Conservation (phyloP, 768 basidiomycete genomes). For the Ramaria sp. region DNA sequence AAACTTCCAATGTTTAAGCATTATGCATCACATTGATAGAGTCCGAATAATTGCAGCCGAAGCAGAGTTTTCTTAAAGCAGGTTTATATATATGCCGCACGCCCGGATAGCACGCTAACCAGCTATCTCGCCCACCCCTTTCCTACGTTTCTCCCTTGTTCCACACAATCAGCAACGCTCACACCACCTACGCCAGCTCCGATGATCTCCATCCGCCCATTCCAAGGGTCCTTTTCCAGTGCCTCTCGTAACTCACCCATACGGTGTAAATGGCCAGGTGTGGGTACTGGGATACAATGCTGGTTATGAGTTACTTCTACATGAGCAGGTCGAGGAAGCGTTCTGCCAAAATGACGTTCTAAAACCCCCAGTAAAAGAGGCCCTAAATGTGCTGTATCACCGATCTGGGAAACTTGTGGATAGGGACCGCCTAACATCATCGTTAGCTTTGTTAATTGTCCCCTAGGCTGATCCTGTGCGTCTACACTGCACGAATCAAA, state of each 20-base stretch:
- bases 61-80: too few species aligned
- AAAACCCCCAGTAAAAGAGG: slow-evolving; percentile 13
- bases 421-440: slow-evolving; percentile 88
- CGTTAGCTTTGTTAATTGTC: slow-evolving; percentile 62
- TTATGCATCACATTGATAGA: too few species aligned
- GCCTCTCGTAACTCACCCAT: slow-evolving; percentile 47
- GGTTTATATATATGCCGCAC: too few species aligned
- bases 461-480: slow-evolving; percentile 35
- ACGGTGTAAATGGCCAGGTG: slow-evolving; percentile 60
- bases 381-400: slow-evolving; percentile 17
- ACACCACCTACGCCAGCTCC: slow-evolving; percentile 86
- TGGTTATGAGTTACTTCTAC: slow-evolving; percentile 43
- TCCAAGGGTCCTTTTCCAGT: slow-evolving; percentile 33
- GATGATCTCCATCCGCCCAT: slow-evolving; percentile 43
- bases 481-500: slow-evolving; percentile 79
- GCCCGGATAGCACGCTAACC: too few species aligned
- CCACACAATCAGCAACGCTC: slow-evolving; percentile 79
- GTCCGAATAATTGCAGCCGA: too few species aligned
- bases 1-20: too few species aligned
- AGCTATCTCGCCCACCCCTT: not conserved
- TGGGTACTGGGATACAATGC: slow-evolving; percentile 70
- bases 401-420: slow-evolving; percentile 18
- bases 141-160: slow-evolving; percentile 48
- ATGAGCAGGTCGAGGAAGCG: slow-evolving; percentile 46
- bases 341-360: slow-evolving; percentile 30